Evolutionary conservation across 1,284 basidiomycete genomes (phyloP), one percentile per base, ranked within the genome.

Genomic region (Cryptococcus wingfieldii): DNA sequence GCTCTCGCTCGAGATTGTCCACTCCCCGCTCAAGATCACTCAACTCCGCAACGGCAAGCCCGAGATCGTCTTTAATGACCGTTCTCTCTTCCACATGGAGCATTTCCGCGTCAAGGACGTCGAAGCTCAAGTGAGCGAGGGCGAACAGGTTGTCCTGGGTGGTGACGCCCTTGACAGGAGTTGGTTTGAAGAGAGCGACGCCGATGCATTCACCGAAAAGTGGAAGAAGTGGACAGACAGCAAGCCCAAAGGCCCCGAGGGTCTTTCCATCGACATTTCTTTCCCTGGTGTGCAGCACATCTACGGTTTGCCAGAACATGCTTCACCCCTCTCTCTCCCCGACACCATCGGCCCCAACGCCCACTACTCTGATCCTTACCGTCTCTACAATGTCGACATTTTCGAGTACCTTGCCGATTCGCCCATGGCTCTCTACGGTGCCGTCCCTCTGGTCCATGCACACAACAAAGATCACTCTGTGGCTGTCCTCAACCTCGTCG

Each of bases 211-310:
- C 87, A 89, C 95, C 64, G 95, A 98, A 78, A 83, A 79, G 0
- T 98, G 90, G 78, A 83, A 79, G 37, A 83, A 86, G 4, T 93
- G 90, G 84, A 89, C 84, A 0, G 96, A 98, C 74, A 82, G 85
- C 3, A 98, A 98, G 76, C 95, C 95, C 0, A 97, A 97, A 80
- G 96, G 93, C 18, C 96, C 95, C 23, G 93, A 98, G 77, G 89
- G 0, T 81, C 97, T 53, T 18, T 92, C 88, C 0, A 72, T 99
- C 59, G 96, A 98, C 70, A 88, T 98, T 65, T 84, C 84, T 55
- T 98, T 98, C 83, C 94, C 94, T 1, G 86, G 85, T 60, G 90
- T 93, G 59, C 83, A 85, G 34, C 87, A 89, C 59, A 85, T 98
- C 56, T 98, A 90, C 66, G 95, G 96, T 54, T 91, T 99, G 44